Base-by-base conservation (phyloP, 169 alveolate genomes). In the Eimeria sp. region DNA sequence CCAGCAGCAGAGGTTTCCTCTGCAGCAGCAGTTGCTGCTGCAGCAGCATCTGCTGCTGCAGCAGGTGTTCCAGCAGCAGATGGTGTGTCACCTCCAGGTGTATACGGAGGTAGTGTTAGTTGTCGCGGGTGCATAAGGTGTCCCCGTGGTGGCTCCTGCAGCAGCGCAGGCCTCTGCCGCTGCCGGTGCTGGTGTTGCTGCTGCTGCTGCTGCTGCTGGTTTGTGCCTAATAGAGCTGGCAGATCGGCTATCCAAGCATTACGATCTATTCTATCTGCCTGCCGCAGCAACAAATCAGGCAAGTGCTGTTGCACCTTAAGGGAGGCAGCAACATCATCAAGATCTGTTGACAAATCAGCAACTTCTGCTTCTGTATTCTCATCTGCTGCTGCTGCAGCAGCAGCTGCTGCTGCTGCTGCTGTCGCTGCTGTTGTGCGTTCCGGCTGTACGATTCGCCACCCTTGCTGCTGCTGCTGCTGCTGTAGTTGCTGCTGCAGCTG, bases 211-310 rank as follows among this genome's bases (percentile, higher is more conserved):
- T 54, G 61, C 61, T 54, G 20, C 16, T 14, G 10, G 61, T 7
- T 7, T 7, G 20, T 54, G 61, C 61, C 61, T 22, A 75, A 51
- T 10, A 75, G 86, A 14, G 51, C 27, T 22, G 43, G 86, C 40
- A 78, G 88, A 27, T 78, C 88, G 1, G 88, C 88, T 14, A 78
- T 40, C 88, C 88, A 78, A 20, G 61, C 88, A 27, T 78, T 78
- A 16, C 88, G 51, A 45, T 78, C 88, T 10, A 78, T 78, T 10
- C 51, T 40, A 25, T 78, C 88, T 45, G 88, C 88, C 11, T 78
- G 88, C 88, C 88, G 88, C 88, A 78, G 63, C 88, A 78, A 65
- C 88, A 78, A 78, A 78, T 40, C 61, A 4, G 88, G 88, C 40
- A 78, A 27, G 1, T 78, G 88, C 61, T 45, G 54, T 65, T 78